These are phyloP conservation scores for Sporodiniella umbellata DNA, from an alignment of 371 early-diverging fungal species.

Conservation along the genomic window DNA sequence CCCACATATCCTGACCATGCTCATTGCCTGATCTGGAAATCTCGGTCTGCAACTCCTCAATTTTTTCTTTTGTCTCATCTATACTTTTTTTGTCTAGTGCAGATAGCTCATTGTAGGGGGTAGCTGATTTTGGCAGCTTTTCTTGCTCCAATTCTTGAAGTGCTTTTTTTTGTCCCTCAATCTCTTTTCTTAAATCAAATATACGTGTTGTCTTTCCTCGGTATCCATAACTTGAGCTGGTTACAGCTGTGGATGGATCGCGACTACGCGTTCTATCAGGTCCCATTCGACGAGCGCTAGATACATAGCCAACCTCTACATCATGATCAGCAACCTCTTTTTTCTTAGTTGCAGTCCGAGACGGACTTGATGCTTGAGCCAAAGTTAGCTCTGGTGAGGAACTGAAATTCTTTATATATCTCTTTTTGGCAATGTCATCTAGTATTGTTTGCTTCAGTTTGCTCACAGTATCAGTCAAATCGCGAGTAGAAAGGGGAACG, in stretches of 20 bases:
- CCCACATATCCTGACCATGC: conserved; percentile 35
- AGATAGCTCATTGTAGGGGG: conserved; percentile 19
- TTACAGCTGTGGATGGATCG: conserved; percentile 15
- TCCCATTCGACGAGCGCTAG: conserved; percentile 57
- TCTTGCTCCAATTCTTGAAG: conserved; percentile 31
- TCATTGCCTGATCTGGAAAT: conserved; percentile 32
- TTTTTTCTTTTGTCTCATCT: conserved; percentile 32
- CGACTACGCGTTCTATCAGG: conserved; percentile 48
- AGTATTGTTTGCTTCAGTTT: conserved; percentile 53
- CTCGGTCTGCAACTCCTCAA: conserved; percentile 42
- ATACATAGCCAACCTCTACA: conserved; percentile 55
- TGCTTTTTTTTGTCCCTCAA: conserved; percentile 45
- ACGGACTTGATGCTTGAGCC: conserved; percentile 27
- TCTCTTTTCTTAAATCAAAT: conserved; percentile 56
- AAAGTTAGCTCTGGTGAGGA: conserved; percentile 21
- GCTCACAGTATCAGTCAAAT: conserved; percentile 55
- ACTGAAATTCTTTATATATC: conserved; percentile 35
- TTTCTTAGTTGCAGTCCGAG: conserved; percentile 1
- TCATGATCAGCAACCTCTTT: conserved; percentile 21
- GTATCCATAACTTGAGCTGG: conserved; percentile 34
- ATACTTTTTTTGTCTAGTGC: conserved; percentile 39
- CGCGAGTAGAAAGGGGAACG: conserved; percentile 74
- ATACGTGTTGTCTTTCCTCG: conserved; percentile 50
- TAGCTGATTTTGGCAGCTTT: conserved; percentile 18
- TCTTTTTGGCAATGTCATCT: conserved; percentile 46